phyloP scores from a whole-genome alignment of 2,329 filamentous ascomycete genomes.

The Cyanodermella asteris region DNA sequence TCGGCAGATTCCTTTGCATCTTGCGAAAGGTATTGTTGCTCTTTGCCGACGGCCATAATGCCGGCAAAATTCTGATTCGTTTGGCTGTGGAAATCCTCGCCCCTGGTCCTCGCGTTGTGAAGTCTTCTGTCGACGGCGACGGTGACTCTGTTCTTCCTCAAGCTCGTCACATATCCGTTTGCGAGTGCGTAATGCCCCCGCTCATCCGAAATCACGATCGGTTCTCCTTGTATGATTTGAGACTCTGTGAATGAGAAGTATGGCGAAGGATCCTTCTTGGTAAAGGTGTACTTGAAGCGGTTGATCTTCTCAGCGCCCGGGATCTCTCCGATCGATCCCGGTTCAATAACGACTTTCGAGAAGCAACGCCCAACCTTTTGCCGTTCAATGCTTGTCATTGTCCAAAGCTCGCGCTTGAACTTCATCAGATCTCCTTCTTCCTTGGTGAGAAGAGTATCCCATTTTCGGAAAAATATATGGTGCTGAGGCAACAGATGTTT shows the following conservation, averaged over 20 bases:
- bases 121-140: slow-evolving; percentile 79
- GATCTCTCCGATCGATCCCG: slow-evolving; percentile 51
- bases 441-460: slow-evolving; percentile 81
- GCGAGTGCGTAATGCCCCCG: slow-evolving; percentile 85
- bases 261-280: slow-evolving; percentile 40
- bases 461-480: slow-evolving; percentile 74
- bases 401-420: slow-evolving; percentile 80
- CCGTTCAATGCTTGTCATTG: slow-evolving; percentile 72
- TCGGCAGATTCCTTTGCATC: slow-evolving; percentile 25
- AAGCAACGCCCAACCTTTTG: slow-evolving; percentile 83
- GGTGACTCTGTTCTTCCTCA: slow-evolving; percentile 53
- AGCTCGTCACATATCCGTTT: slow-evolving; percentile 68
- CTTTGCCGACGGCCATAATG: slow-evolving; percentile 59
- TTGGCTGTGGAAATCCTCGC: slow-evolving; percentile 51
- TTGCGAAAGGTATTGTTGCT: slow-evolving; percentile 9
- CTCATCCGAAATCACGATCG: slow-evolving; percentile 91
- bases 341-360: slow-evolving; percentile 62
- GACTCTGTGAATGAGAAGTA: slow-evolving; percentile 78
- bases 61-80: slow-evolving; percentile 72
- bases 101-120: slow-evolving; percentile 61
- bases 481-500: slow-evolving; percentile 54
- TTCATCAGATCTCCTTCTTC: slow-evolving; percentile 83
- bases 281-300: slow-evolving; percentile 65
- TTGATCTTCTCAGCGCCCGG: slow-evolving; percentile 63
- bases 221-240: slow-evolving; percentile 67